These are phyloP conservation scores for Rubia balearica DNA, from an alignment of 305 asterid species.

Conservation along the genomic window DNA sequence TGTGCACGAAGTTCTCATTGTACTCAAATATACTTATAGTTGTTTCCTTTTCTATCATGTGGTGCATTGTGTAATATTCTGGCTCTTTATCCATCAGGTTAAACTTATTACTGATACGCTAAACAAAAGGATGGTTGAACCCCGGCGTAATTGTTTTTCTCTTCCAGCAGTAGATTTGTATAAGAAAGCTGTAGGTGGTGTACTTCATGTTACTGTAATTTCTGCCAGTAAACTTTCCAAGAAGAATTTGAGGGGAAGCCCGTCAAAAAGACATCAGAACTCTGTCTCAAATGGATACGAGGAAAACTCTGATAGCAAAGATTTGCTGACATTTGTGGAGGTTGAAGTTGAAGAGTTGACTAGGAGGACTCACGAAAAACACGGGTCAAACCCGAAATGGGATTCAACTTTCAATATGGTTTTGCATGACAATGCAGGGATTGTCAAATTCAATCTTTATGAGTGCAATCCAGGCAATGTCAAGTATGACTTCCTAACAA, in stretches of 20 bases:
- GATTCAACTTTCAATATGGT: slow-evolving; percentile 74
- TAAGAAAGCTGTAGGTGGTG: slow-evolving; percentile 80
- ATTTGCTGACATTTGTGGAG: slow-evolving; percentile 76
- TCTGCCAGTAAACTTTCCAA: slow-evolving; percentile 63
- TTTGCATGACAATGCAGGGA: slow-evolving; percentile 72
- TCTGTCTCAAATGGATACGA: slow-evolving; percentile 24
- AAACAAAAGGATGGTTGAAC: slow-evolving; percentile 90
- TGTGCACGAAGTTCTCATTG: not conserved
- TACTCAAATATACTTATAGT: not conserved
- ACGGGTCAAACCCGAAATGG: slow-evolving; percentile 80
- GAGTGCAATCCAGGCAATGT: slow-evolving; percentile 64
- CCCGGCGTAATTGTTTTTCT: slow-evolving; percentile 84
- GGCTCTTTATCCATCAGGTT: slow-evolving; percentile 42
- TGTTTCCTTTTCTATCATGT: not conserved
- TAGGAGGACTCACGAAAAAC: slow-evolving; percentile 55
- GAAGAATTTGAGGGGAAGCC: slow-evolving; percentile 35
- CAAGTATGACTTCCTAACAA: slow-evolving; percentile 67
- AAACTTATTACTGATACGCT: slow-evolving; percentile 68
- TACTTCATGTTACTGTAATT: slow-evolving; percentile 51
- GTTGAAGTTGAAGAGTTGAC: slow-evolving; percentile 83
- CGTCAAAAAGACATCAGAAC: slow-evolving; percentile 34
- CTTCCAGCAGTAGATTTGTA: slow-evolving; percentile 65
- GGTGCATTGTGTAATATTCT: not conserved
- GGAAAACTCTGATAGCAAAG: slow-evolving; percentile 40
- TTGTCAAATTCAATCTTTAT: slow-evolving; percentile 63